Conservation (phyloP, 768 basidiomycete genomes). For the Tricholoma matsutake region DNA sequence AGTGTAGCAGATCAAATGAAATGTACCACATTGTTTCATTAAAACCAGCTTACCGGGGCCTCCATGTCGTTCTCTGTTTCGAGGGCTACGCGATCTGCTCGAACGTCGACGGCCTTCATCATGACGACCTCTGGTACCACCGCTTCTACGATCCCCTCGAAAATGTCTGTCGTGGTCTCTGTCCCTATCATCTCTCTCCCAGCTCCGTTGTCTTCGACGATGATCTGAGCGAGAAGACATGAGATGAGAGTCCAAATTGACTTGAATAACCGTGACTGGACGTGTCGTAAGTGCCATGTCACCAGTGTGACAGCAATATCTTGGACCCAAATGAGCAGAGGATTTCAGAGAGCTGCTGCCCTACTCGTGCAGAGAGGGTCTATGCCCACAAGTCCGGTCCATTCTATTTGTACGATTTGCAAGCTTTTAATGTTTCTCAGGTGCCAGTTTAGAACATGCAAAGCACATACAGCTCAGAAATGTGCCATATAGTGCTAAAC, state of each 20-base stretch:
- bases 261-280: conserved; percentile 14
- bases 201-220: conserved; percentile 59
- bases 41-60: conserved; percentile 13
- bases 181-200: conserved; percentile 56
- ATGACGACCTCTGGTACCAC: conserved; percentile 30
- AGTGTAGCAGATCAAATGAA: background rate
- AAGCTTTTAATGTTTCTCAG: conserved; percentile 5
- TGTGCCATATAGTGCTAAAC: conserved; percentile 51
- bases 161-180: conserved; percentile 43
- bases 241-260: conserved; percentile 1
- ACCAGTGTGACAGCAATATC: background rate
- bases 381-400: background rate
- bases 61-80: conserved; percentile 39
- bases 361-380: background rate
- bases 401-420: background rate
- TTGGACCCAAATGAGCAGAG: background rate
- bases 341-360: background rate
- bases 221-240: conserved; percentile 61
- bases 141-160: conserved; percentile 31
- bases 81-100: conserved; percentile 50
- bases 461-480: conserved; percentile 46
- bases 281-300: too few species aligned
- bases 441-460: conserved; percentile 18
- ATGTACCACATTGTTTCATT: background rate
- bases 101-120: conserved; percentile 44